Evolutionary conservation across 202 grass and related monocot genomes (phyloP).

Genomic region (Elaeis oleifera): DNA sequence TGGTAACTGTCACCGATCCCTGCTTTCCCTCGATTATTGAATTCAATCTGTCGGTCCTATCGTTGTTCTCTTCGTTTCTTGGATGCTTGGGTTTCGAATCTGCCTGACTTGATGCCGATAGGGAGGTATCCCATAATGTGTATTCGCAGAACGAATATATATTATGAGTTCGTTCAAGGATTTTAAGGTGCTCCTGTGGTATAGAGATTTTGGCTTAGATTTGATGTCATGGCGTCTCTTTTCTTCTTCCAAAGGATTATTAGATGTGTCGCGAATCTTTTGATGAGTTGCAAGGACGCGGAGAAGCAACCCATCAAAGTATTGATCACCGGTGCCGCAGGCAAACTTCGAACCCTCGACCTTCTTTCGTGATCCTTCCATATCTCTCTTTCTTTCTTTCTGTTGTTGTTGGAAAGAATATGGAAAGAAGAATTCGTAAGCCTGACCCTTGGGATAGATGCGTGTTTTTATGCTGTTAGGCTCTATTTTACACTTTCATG

Average conservation of each 20-base stretch:
- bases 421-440: neutral
- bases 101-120: too few species aligned
- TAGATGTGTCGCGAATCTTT: constrained; percentile 21
- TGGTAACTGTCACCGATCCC: too few species aligned
- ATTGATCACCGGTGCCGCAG: constrained; percentile 56
- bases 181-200: neutral
- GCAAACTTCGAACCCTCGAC: constrained; percentile 9
- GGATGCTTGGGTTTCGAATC: too few species aligned
- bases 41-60: too few species aligned
- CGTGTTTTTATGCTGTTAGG: too few species aligned
- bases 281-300: constrained; percentile 16
- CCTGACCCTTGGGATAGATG: too few species aligned
- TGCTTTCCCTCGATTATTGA: too few species aligned
- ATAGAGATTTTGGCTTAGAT: neutral
- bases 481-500: too few species aligned
- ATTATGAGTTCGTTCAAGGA: neutral
- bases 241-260: constrained; percentile 30
- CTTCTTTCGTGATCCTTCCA: neutral
- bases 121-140: neutral
- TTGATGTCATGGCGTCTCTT: constrained; percentile 22
- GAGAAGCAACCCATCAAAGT: constrained; percentile 45
- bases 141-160: neutral
- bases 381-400: neutral
- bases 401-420: neutral
- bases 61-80: too few species aligned